These are phyloP conservation scores for Yarrowia divulgata DNA, from an alignment of 805 yeast species.

Conservation along the genomic window DNA sequence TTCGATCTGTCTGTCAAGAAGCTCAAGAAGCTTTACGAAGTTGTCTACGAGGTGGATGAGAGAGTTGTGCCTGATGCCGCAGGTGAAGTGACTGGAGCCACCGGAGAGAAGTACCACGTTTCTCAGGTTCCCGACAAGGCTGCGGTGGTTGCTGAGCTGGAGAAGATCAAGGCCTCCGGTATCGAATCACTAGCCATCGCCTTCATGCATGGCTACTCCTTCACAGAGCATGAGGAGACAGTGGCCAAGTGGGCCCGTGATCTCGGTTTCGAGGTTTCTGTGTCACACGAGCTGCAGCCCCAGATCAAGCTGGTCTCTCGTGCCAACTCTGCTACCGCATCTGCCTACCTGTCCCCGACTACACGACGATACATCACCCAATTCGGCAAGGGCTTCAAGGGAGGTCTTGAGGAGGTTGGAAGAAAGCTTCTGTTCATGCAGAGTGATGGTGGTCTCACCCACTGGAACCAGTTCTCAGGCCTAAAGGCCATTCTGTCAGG, in stretches of 20 bases:
- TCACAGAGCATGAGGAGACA: conserved; percentile 68
- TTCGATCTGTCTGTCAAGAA: conserved; percentile 81
- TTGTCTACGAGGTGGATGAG: conserved; percentile 86
- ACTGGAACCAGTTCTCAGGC: conserved; percentile 84
- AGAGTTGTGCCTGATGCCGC: conserved; percentile 64
- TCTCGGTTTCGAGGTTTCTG: conserved; percentile 76
- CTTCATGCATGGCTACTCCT: conserved; percentile 75
- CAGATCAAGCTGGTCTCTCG: conserved; percentile 80
- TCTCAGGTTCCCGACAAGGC: conserved; percentile 58
- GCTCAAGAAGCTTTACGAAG: conserved; percentile 72
- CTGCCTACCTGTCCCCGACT: conserved; percentile 84
- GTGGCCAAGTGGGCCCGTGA: conserved; percentile 66
- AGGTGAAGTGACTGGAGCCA: conserved; percentile 59
- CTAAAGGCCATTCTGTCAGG: conserved; percentile 89
- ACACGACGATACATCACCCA: conserved; percentile 68
- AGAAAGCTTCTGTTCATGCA: conserved; percentile 73
- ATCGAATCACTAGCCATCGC: conserved; percentile 75
- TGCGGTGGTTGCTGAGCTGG: conserved; percentile 55
- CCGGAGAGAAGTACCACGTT: conserved; percentile 72
- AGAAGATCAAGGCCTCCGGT: conserved; percentile 61
- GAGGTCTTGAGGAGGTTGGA: conserved; percentile 55
- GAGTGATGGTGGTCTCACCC: conserved; percentile 93
- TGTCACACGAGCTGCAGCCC: conserved; percentile 74
- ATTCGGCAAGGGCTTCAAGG: conserved; percentile 66
- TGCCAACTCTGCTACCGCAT: conserved; percentile 79